Base-by-base conservation (phyloP, 495 filamentous ascomycete genomes). In the Neurospora sp. region DNA sequence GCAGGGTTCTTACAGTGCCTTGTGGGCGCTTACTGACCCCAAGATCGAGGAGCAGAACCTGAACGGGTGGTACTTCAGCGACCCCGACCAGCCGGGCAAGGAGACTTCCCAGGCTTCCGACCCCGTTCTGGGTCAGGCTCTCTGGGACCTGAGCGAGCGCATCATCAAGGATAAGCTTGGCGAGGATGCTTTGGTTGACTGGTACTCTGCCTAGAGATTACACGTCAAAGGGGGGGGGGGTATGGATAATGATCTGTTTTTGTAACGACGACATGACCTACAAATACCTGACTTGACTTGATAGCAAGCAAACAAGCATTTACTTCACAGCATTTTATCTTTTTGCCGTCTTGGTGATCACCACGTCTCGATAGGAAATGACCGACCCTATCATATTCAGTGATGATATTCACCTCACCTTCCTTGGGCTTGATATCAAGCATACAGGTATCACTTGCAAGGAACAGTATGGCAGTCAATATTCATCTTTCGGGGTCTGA, bases 151-250 rank as follows among this genome's bases (percentile, higher is more conserved):
- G 65, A 85, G 82, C 44, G 75, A 82, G 70, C 45, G 77, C 42
- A 74, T 86, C 22, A 71, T 86, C 44, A 82, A 79, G 76, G 80
- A 83, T 61, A 86, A 84, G 76, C 40, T 85, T 14, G 84, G 84
- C 2, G 75, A 81, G 16, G 81, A 82, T 69, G 83, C 79, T 9
- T 39, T 84, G 68, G 74, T 79, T 6, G 77, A 82, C 70, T 84
- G 81, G 83, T 77, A 75, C 69, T 45, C 69, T 40, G 27, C 53
- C 14, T 65, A 65, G 7, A 37, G 53, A 18, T n/a, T n/a, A 35
- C 7, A 18, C 27, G 14, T 31, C 12, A 37, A 18, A 35, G 14
- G 53, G 27, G 7, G 53, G 53, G 9, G 7, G 53, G 53, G 9
- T 65, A 18, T 65, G 53, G 35, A 31, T 35, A 18, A 35, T 65